These are phyloP conservation scores for Acarospora socialis DNA, from an alignment of 2,329 filamentous ascomycete species.

Conservation along the genomic window DNA sequence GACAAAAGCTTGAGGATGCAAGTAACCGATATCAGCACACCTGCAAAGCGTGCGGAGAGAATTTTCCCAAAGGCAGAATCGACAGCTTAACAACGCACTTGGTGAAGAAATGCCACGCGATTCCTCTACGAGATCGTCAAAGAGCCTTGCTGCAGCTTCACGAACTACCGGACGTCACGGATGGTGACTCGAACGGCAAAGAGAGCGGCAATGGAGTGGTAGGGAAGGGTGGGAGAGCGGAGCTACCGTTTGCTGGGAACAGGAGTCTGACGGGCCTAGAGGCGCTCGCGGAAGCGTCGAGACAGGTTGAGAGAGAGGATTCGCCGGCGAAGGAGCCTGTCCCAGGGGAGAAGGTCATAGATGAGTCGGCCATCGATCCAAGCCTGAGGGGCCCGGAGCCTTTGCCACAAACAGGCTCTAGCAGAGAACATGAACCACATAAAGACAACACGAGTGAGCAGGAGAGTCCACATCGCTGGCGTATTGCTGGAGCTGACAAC, in stretches of 20 bases:
- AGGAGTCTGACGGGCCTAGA: slow-evolving; percentile 68
- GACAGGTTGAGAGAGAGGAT: slow-evolving; percentile 50
- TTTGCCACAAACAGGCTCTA: too few species aligned
- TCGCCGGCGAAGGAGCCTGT: slow-evolving; percentile 16
- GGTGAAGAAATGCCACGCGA: slow-evolving; percentile 72
- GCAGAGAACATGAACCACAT: too few species aligned
- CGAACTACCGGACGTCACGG: slow-evolving; percentile 46
- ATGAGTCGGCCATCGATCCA: slow-evolving; percentile 1
- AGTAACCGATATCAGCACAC: slow-evolving; percentile 88
- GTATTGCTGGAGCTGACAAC: too few species aligned
- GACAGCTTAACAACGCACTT: slow-evolving; percentile 72
- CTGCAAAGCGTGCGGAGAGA: slow-evolving; percentile 75
- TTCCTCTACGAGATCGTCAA: slow-evolving; percentile 60
- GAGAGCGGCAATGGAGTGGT: slow-evolving; percentile 26
- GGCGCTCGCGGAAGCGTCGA: slow-evolving; percentile 75
- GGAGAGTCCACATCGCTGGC: too few species aligned
- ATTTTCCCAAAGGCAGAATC: slow-evolving; percentile 78
- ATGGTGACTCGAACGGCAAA: slow-evolving; percentile 18
- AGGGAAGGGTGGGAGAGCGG: slow-evolving; percentile 23
- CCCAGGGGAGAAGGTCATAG: slow-evolving; percentile 19
- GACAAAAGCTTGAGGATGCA: slow-evolving; percentile 71
- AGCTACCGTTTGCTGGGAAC: slow-evolving; percentile 31
- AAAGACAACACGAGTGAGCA: too few species aligned
- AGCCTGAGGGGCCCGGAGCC: background rate
- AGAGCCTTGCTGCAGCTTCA: slow-evolving; percentile 60